These are phyloP conservation scores for Lupinus albus DNA, from an alignment of 306 rosid species.

Conservation along the genomic window DNA sequence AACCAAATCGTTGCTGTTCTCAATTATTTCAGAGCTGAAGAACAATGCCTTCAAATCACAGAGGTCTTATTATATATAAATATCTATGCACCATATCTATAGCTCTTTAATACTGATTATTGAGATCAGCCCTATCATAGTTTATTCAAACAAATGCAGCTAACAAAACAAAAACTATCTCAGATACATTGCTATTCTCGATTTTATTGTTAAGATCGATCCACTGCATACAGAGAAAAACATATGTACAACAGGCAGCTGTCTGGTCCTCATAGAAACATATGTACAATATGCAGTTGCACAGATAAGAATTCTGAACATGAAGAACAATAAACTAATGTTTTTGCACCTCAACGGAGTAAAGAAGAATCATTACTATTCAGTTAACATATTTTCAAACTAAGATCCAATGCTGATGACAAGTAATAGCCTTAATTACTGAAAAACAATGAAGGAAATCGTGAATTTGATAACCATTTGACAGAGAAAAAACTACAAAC, in stretches of 20 bases:
- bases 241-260: neutral
- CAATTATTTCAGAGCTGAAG: neutral
- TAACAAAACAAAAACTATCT: conserved; percentile 18
- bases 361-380: neutral
- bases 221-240: neutral
- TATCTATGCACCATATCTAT: conserved; percentile 5
- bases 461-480: conserved; percentile 1
- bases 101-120: neutral
- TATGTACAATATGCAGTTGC: too few relatives aligned
- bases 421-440: neutral
- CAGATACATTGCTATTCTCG: neutral
- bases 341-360: neutral
- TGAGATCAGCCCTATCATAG: neutral
- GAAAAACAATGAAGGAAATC: neutral
- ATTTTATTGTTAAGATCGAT: conserved; percentile 9
- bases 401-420: too few relatives aligned
- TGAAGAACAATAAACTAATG: conserved; percentile 4
- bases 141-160: conserved; percentile 21
- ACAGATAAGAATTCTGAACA: neutral
- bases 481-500: neutral
- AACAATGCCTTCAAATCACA: conserved; percentile 13
- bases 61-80: conserved; percentile 10
- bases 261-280: conserved; percentile 29
- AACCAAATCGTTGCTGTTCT: conserved; percentile 9
- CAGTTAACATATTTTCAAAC: too few relatives aligned